These are phyloP conservation scores for Candida andamanensis DNA, from an alignment of 805 yeast genomes.

Conservation along the genomic window DNA sequence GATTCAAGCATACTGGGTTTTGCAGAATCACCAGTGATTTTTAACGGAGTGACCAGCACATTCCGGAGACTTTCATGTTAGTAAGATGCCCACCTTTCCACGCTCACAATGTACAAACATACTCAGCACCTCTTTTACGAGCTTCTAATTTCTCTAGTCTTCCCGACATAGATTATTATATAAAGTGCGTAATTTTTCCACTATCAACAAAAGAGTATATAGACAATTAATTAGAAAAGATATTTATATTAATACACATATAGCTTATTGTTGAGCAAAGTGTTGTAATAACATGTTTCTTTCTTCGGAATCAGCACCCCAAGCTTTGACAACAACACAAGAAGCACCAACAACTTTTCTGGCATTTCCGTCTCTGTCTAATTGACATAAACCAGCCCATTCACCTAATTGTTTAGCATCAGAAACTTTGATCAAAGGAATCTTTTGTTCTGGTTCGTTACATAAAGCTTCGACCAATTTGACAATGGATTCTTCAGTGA, in stretches of 20 bases:
- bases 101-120: constrained; percentile 21
- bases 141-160: constrained; percentile 22
- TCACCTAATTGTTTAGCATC: constrained; percentile 99
- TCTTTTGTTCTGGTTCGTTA: constrained; percentile 93
- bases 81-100: neutral
- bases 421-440: constrained; percentile 98
- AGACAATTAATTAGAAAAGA: neutral
- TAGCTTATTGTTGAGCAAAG: constrained; percentile 53
- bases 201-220: too few species aligned
- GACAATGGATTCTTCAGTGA: constrained; percentile 94
- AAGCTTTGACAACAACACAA: constrained; percentile 98
- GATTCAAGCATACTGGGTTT: constrained; percentile 18
- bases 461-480: constrained; percentile 99
- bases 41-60: constrained; percentile 10
- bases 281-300: constrained; percentile 93
- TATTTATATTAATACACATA: neutral
- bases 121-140: constrained; percentile 40
- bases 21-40: constrained; percentile 5
- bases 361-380: constrained; percentile 99
- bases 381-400: constrained; percentile 99
- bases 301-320: constrained; percentile 99
- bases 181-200: too few species aligned
- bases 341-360: constrained; percentile 99
- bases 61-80: constrained; percentile 7
- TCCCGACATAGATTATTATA: constrained; percentile 5